These are phyloP conservation scores for Fusarium mexicanum DNA, from an alignment of 2,329 filamentous ascomycete genomes.

Conservation along the genomic window DNA sequence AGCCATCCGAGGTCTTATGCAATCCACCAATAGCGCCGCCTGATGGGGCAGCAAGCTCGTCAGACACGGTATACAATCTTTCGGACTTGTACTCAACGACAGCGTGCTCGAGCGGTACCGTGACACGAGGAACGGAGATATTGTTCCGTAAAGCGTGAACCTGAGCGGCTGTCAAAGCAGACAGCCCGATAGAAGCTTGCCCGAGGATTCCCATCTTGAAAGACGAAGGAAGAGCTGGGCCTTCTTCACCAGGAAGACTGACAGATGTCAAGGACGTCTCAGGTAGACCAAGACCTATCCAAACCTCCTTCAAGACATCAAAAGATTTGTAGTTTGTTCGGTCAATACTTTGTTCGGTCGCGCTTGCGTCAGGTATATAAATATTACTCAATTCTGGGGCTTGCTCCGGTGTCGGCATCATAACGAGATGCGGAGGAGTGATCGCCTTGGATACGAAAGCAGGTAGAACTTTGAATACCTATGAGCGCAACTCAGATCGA, in stretches of 20 bases:
- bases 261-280: constrained; percentile 7
- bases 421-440: background rate
- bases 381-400: background rate
- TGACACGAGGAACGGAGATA: constrained; percentile 48
- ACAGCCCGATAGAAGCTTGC: constrained; percentile 61
- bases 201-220: constrained; percentile 64
- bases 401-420: background rate
- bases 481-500: rapidly evolving
- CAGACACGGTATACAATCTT: constrained; percentile 56
- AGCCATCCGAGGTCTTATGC: constrained; percentile 60
- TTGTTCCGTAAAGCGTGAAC: constrained; percentile 51
- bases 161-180: constrained; percentile 60
- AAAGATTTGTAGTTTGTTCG: background rate
- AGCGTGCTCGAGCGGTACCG: constrained; percentile 57
- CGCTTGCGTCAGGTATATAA: background rate
- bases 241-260: constrained; percentile 14
- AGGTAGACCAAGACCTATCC: constrained; percentile 29
- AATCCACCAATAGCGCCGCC: constrained; percentile 61
- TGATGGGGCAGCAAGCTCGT: constrained; percentile 43
- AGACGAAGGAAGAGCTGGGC: constrained; percentile 56
- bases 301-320: constrained; percentile 24
- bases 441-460: background rate
- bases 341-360: background rate
- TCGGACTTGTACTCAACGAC: constrained; percentile 64
- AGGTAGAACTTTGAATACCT: rapidly evolving